Percentiles rank a stretch among this genome's conserved stretches.
Evolutionary conservation across 2,329 filamentous ascomycete species (phyloP).

Genomic region (Aspergillus costaricaensis): DNA sequence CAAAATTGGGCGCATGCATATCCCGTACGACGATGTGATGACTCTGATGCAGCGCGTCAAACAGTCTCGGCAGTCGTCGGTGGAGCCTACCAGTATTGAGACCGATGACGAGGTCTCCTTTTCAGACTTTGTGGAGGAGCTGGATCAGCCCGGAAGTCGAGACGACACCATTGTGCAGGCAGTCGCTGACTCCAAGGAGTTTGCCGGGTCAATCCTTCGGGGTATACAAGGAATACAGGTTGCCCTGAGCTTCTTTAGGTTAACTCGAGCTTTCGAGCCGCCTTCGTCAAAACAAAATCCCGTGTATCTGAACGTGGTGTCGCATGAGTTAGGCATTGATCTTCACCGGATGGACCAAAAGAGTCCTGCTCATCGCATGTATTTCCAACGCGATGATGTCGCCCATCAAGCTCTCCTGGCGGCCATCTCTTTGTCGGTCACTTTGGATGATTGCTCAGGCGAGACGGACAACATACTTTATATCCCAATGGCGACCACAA

Average conservation of each 20-base stretch:
- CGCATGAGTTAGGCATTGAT: slow-evolving; percentile 95
- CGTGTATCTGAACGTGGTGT: slow-evolving; percentile 80
- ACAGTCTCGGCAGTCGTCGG: slow-evolving; percentile 36
- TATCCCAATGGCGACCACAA: slow-evolving; percentile 96
- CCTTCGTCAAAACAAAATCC: slow-evolving; percentile 68
- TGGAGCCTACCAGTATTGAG: slow-evolving; percentile 43
- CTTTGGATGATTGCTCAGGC: slow-evolving; percentile 84
- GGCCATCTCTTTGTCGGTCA: slow-evolving; percentile 87
- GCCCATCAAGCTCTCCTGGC: slow-evolving; percentile 93
- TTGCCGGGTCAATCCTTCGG: slow-evolving; percentile 82
- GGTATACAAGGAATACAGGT: slow-evolving; percentile 97
- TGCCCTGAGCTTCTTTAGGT: slow-evolving; percentile 83
- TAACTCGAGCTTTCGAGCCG: slow-evolving; percentile 76
- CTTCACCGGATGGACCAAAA: slow-evolving; percentile 87
- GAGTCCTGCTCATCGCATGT: slow-evolving; percentile 96
- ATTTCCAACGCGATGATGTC: slow-evolving; percentile 88
- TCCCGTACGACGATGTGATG: slow-evolving; percentile 84
- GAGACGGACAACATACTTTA: slow-evolving; percentile 87
- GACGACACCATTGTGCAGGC: slow-evolving; percentile 74
- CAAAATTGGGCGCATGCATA: slow-evolving; percentile 85
- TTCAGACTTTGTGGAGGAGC: slow-evolving; percentile 72
- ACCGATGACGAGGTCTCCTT: slow-evolving; percentile 64
- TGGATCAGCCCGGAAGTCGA: slow-evolving; percentile 66
- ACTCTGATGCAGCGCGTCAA: slow-evolving; percentile 42
- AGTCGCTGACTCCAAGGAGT: slow-evolving; percentile 89